Evolutionary conservation across 176 grass and related monocot genomes (phyloP).

Genomic region (Areca catechu): DNA sequence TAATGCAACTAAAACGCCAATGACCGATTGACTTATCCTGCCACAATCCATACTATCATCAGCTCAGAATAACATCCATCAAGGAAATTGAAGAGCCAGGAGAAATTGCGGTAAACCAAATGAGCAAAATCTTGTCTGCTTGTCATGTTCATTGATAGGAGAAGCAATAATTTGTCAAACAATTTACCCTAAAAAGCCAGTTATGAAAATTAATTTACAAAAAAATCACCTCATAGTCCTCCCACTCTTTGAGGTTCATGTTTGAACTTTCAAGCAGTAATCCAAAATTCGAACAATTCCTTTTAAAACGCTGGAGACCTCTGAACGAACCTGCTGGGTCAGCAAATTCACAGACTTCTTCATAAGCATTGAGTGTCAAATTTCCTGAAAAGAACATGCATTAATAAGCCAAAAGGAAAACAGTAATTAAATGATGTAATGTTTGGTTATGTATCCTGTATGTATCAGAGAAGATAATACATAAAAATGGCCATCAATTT

Average conservation of each 20-base stretch:
- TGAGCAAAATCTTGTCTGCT: too few species aligned
- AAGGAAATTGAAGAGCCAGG: too few species aligned
- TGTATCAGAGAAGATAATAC: too few species aligned
- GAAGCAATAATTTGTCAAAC: too few species aligned
- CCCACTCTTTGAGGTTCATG: slow-evolving; percentile 95
- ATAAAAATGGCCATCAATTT: too few species aligned
- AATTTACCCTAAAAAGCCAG: too few species aligned
- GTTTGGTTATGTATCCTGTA: too few species aligned
- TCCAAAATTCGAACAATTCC: slow-evolving; percentile 90
- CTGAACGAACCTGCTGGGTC: slow-evolving; percentile 81
- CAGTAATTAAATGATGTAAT: not conserved
- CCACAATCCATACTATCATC: not conserved
- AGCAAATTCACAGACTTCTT: slow-evolving; percentile 74
- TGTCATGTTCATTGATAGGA: too few species aligned
- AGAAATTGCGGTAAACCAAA: too few species aligned
- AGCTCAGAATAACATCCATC: too few species aligned
- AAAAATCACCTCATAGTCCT: slow-evolving; percentile 45
- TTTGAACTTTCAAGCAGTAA: slow-evolving; percentile 73
- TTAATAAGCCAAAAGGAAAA: too few species aligned
- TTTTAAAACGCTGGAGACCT: slow-evolving; percentile 64
- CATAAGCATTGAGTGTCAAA: slow-evolving; percentile 56
- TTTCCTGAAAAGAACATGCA: slow-evolving; percentile 34
- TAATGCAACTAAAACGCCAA: slow-evolving; percentile 92
- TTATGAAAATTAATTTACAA: not conserved
- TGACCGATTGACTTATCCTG: slow-evolving; percentile 93